These are phyloP conservation scores for Lithospermum erythrorhizon DNA, from an alignment of 257 asterid species.

Conservation along the genomic window DNA sequence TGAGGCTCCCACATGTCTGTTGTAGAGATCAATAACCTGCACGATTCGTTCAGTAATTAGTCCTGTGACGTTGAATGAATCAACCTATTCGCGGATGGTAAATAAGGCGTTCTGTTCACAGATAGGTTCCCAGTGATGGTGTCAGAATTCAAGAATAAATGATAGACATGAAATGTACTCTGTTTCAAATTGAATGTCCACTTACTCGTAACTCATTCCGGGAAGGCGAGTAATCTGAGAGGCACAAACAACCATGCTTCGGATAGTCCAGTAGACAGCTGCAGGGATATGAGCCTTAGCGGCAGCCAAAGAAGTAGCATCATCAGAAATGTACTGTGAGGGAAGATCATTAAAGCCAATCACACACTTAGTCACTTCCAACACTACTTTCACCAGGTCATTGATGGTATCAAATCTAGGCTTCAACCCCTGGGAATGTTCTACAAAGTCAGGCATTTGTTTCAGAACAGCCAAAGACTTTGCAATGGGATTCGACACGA, in stretches of 20 bases:
- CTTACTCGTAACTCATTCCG: constrained; percentile 9
- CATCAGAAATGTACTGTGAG: constrained; percentile 20
- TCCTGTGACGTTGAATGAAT: too few species aligned
- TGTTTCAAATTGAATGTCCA: background rate
- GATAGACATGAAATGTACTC: too few species aligned
- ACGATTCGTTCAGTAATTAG: background rate
- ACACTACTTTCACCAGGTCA: constrained; percentile 18
- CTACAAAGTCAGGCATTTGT: constrained; percentile 30
- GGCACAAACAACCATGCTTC: constrained; percentile 6
- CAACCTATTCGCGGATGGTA: too few species aligned
- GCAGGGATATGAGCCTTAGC: constrained; percentile 23
- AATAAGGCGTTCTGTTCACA: too few species aligned
- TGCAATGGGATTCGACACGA: constrained; percentile 28
- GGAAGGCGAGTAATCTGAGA: constrained; percentile 2
- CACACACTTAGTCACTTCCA: constrained; percentile 29
- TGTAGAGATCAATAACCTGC: constrained; percentile 34
- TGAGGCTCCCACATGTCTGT: constrained; percentile 73
- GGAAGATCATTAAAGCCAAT: constrained; percentile 46
- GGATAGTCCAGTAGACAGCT: constrained; percentile 11
- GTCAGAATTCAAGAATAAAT: too few species aligned
- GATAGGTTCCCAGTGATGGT: too few species aligned
- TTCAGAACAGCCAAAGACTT: constrained; percentile 42
- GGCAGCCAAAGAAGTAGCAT: constrained; percentile 23
- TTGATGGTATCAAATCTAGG: constrained; percentile 36
- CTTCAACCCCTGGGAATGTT: constrained; percentile 15